These are phyloP conservation scores for Alternaria longipes DNA, from an alignment of 2,329 filamentous ascomycete genomes.

Conservation along the genomic window DNA sequence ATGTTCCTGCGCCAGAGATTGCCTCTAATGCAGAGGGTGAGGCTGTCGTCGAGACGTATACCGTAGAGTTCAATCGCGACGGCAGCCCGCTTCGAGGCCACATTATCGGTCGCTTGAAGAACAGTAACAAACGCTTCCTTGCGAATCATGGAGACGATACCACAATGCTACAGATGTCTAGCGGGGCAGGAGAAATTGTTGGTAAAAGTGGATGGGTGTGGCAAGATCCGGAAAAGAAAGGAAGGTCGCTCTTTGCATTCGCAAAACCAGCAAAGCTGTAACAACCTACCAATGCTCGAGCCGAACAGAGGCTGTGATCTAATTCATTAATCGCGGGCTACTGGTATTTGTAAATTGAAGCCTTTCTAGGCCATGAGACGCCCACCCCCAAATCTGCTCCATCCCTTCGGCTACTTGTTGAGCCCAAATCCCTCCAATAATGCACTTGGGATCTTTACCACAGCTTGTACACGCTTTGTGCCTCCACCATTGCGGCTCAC, in stretches of 20 bases:
- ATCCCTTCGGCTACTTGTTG: background rate
- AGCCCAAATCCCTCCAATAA: background rate
- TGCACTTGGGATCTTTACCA: background rate
- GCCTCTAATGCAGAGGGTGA: conserved; percentile 58
- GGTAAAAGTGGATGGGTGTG: conserved; percentile 60
- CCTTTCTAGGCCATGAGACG: background rate
- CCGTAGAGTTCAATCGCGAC: conserved; percentile 64
- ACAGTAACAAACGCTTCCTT: conserved; percentile 61
- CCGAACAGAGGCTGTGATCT: background rate
- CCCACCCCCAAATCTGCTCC: background rate
- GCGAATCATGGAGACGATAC: conserved; percentile 65
- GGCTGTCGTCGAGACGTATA: conserved; percentile 68
- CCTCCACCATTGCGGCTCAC: background rate
- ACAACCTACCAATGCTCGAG: background rate
- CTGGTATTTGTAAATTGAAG: background rate
- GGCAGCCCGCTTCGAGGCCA: conserved; percentile 60
- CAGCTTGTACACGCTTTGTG: background rate
- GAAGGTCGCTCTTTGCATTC: conserved; percentile 44
- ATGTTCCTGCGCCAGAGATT: conserved; percentile 52
- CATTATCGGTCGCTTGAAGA: conserved; percentile 62
- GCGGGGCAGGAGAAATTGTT: conserved; percentile 57
- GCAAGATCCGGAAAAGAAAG: conserved; percentile 37
- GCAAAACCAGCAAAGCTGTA: conserved; percentile 31
- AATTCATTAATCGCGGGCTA: background rate
- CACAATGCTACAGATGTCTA: conserved; percentile 59